Base-by-base conservation (phyloP, 345 rosid species). In the Gossypium raimondii region DNA sequence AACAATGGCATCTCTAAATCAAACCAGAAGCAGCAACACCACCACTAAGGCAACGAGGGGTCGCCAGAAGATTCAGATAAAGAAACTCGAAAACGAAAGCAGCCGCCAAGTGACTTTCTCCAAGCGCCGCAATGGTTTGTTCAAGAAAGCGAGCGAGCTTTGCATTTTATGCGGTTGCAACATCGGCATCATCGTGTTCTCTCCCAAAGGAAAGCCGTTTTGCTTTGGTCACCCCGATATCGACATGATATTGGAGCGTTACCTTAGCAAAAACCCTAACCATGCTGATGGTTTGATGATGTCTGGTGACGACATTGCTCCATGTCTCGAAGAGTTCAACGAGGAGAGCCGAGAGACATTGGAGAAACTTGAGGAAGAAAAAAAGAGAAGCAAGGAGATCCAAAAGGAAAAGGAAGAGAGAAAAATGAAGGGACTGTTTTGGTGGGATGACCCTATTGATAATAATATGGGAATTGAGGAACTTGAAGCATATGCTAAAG, bases 141-240 rank as follows among this genome's bases (percentile, higher is more conserved):
- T 80, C 74, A 82, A 75, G 76, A 85, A 82, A 60, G 87, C 84
- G 0, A 78, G 77, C 51, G 87, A 85, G 75, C 82, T 80, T 8
- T 74, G 81, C 69, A 69, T 85, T 12, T 69, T 85, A 1, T 80
- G 82, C 1, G 85, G 82, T 2, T 82, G 74, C 0, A 60, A 82
- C 16, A 78, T 80, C 1, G 85, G 81, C 16, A 51, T 82, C 25
- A 50, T 85, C 10, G 72, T 78, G 5, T 85, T 85, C 62, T 82
- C 87, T 22, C 85, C 85, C 12, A 79, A 81, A 14, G 76, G 74
- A 16, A 82, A 82, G 43, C 76, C 77, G 11, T 85, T 73, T 20
- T 53, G 79, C 25, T 76, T 82, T 3, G 85, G 85, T 4, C 78
- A 82, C 18, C 87, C 85, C 0, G 20, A 60, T 6, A 67, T 78